phyloP scores from a whole-genome alignment of 306 rosid genomes.

The Pterocarpus macrocarpus region DNA sequence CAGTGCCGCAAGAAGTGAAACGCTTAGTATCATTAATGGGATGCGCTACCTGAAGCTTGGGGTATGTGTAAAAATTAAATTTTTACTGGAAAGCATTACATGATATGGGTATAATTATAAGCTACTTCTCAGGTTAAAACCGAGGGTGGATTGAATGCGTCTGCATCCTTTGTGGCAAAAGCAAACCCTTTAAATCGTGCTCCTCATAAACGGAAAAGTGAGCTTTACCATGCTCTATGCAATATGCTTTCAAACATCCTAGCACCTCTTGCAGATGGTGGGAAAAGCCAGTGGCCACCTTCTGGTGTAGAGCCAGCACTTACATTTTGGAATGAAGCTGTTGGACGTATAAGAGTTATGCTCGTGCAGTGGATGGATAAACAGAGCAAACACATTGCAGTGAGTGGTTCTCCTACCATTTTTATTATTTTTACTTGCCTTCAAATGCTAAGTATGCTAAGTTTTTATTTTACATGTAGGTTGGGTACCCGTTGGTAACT shows the following conservation, averaged over 20 bases:
- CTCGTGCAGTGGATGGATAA: slow-evolving; percentile 97
- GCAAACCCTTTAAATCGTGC: slow-evolving; percentile 96
- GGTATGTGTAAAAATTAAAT: slow-evolving; percentile 64
- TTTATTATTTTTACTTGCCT: slow-evolving; percentile 34
- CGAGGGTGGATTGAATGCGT: slow-evolving; percentile 98
- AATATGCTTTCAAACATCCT: slow-evolving; percentile 96
- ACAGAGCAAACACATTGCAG: slow-evolving; percentile 98
- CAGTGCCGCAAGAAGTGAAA: slow-evolving; percentile 93
- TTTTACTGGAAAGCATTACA: slow-evolving; percentile 41
- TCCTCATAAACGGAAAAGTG: slow-evolving; percentile 97
- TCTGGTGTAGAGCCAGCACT: slow-evolving; percentile 96
- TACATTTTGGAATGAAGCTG: slow-evolving; percentile 96
- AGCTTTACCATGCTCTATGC: slow-evolving; percentile 96
- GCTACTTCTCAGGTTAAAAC: slow-evolving; percentile 84
- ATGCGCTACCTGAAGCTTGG: slow-evolving; percentile 99
- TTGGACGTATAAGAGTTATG: slow-evolving; percentile 88
- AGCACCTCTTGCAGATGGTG: slow-evolving; percentile 98
- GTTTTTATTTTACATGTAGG: slow-evolving; percentile 57
- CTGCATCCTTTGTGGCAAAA: slow-evolving; percentile 99
- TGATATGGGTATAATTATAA: slow-evolving; percentile 50
- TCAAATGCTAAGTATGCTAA: slow-evolving; percentile 27
- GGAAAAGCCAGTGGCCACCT: slow-evolving; percentile 99
- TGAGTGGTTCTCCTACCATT: slow-evolving; percentile 52
- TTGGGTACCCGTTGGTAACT: slow-evolving; percentile 96
- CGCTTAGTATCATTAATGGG: slow-evolving; percentile 95